Evolutionary conservation across 768 basidiomycete genomes (phyloP).

Genomic region (Nevesoporus exiguus): DNA sequence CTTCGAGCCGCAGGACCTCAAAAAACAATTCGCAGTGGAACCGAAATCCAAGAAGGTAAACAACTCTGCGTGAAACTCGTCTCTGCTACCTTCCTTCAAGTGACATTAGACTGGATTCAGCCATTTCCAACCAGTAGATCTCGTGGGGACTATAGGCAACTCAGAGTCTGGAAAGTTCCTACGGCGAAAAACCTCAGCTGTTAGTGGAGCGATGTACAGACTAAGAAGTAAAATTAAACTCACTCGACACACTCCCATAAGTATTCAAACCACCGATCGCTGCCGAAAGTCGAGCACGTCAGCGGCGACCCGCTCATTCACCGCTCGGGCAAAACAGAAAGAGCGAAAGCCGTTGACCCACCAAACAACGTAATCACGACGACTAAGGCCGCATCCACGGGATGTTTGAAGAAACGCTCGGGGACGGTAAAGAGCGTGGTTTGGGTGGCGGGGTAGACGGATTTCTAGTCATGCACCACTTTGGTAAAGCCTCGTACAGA

Average conservation of each 20-base stretch:
- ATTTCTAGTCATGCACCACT: constrained; percentile 27
- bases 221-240: too few relatives aligned
- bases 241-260: too few relatives aligned
- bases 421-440: constrained; percentile 2
- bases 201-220: too few relatives aligned
- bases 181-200: too few relatives aligned
- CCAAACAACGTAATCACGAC: constrained; percentile 34
- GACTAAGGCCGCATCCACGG: constrained; percentile 37
- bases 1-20: constrained; percentile 83
- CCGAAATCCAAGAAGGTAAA: constrained; percentile 93
- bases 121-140: constrained; percentile 36
- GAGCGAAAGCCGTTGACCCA: background rate
- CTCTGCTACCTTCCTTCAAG: constrained; percentile 49
- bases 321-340: background rate
- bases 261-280: too few relatives aligned
- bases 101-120: constrained; percentile 68
- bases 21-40: constrained; percentile 72
- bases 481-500: constrained; percentile 45
- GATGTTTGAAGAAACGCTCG: constrained; percentile 2
- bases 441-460: constrained; percentile 10
- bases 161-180: too few relatives aligned
- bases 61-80: constrained; percentile 70
- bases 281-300: background rate
- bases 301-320: background rate
- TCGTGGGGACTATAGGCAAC: constrained; percentile 65